Conservation (phyloP, 352 stramenopile genomes). For the Phytophthora sojae region DNA sequence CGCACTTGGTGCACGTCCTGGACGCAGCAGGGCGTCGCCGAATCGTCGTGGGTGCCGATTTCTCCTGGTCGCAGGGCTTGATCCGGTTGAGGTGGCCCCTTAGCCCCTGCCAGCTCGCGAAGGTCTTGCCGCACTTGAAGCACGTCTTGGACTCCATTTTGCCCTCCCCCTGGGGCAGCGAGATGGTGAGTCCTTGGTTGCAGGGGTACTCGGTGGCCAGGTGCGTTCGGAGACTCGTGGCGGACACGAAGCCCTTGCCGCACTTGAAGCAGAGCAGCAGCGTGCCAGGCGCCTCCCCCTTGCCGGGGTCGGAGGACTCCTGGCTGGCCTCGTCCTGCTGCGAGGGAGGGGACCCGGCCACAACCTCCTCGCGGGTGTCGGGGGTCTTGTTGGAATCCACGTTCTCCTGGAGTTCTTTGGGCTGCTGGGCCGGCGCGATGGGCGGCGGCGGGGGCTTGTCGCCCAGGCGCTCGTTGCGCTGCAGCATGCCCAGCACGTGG, state of each 20-base stretch:
- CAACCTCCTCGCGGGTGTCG: slow-evolving; percentile 16
- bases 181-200: slow-evolving; percentile 7
- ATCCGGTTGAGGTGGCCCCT: slow-evolving; percentile 35
- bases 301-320: background rate
- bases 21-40: slow-evolving; percentile 18
- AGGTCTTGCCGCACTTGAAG: slow-evolving; percentile 42
- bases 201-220: slow-evolving; percentile 15
- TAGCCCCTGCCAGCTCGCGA: slow-evolving; percentile 37
- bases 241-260: slow-evolving; percentile 18
- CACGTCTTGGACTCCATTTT: slow-evolving; percentile 32
- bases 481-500: slow-evolving; percentile 16
- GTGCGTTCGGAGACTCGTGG: slow-evolving; percentile 27
- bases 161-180: slow-evolving; percentile 7
- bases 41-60: slow-evolving; percentile 10
- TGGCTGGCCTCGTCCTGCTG: slow-evolving; percentile 14
- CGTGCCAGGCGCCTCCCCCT: background rate
- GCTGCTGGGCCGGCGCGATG: slow-evolving; percentile 2
- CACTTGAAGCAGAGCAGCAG: slow-evolving; percentile 19
- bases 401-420: slow-evolving; percentile 16
- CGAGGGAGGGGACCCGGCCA: slow-evolving; percentile 20
- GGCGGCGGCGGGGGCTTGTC: slow-evolving; percentile 7
- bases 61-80: slow-evolving; percentile 39
- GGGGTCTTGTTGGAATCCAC: slow-evolving; percentile 13
- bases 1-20: slow-evolving; percentile 36
- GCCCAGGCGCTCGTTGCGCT: slow-evolving; percentile 16